Evolutionary conservation across 2,329 filamentous ascomycete genomes (phyloP), one percentile per base, ranked within the genome.

Genomic region (Pestalotiopsis sp.): DNA sequence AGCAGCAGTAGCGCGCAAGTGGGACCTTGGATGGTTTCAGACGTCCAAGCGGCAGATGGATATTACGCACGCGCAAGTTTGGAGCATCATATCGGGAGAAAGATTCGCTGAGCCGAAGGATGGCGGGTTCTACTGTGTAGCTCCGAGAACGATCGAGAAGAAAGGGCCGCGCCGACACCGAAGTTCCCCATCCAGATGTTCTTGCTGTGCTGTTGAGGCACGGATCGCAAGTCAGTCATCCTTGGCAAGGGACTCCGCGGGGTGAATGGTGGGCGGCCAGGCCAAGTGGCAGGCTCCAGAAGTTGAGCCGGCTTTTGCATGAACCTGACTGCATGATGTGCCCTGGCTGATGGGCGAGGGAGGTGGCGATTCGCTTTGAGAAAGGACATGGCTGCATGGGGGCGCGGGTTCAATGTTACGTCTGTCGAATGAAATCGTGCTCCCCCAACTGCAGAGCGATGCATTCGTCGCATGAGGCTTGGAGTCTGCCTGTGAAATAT

Each of bases 401-500:
- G 59, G 31, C 9, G 25, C 13, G 12, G 31, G 36, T 36, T 36
- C 23, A 23, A 23, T 23, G 23, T 23, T 36, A 4, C 59, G 14
- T 36, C 31, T 36, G 59, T 62, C 59, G 31, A 62, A 62, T 62
- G 59, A 62, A 39, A 62, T 62, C 59, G 14, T 62, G 59, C 59
- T 62, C 59, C 59, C 31, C 17, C 17, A 36, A 25, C 61, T 64
- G 61, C 39, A 64, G 20, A 14, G 61, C 52, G 61, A 64, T 39
- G 61, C 61, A 25, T 20, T 20, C 27, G 61, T 45, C 14, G 45
- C 45, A 45, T 52, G 36, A 14, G 61, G 36, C 17, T 39, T 49
- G 25, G 61, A 64, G 49, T 39, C 20, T 39, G 31, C 12, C n/a
- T 17, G 25, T 12, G 4, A 41, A 62, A 13, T 36, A 13, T 25